These are phyloP conservation scores for Auricularia sp. DNA, from an alignment of 768 basidiomycete genomes.

Conservation along the genomic window DNA sequence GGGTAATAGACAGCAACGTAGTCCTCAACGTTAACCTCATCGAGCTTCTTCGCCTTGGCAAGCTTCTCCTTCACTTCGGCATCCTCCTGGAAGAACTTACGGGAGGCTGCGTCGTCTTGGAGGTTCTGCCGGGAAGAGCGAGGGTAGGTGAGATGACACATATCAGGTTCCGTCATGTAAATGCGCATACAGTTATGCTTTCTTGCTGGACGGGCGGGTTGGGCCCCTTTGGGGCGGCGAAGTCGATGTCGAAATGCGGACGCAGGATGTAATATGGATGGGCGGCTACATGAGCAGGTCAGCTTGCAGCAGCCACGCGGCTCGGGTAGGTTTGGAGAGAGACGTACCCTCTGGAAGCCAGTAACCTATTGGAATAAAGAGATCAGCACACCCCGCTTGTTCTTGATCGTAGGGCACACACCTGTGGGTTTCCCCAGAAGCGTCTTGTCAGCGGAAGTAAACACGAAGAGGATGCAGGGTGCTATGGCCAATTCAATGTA, in stretches of 20 bases:
- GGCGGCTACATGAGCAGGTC: slow-evolving; percentile 28
- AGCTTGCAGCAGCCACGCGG: background rate
- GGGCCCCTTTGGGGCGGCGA: slow-evolving; percentile 51
- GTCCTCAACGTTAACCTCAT: slow-evolving; percentile 45
- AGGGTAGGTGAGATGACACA: background rate
- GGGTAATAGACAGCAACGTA: slow-evolving; percentile 72
- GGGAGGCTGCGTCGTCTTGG: slow-evolving; percentile 39
- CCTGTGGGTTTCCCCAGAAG: slow-evolving; percentile 22
- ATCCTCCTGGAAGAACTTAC: slow-evolving; percentile 49
- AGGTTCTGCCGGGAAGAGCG: slow-evolving; percentile 27
- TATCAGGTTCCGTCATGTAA: background rate
- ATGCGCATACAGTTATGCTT: slow-evolving; percentile 37
- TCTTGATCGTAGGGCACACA: no score
- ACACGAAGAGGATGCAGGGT: slow-evolving; percentile 51
- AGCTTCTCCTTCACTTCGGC: slow-evolving; percentile 43
- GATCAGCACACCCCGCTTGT: no score
- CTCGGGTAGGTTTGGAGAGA: background rate
- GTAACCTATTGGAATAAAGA: slow-evolving; percentile 11
- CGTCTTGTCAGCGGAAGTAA: slow-evolving; percentile 54
- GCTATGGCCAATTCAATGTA: background rate
- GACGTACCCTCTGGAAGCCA: slow-evolving; percentile 38
- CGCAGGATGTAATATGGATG: slow-evolving; percentile 56
- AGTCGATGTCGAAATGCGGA: slow-evolving; percentile 43
- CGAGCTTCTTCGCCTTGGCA: slow-evolving; percentile 46
- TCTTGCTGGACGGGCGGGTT: slow-evolving; percentile 58